A percentile compares a stretch with the other conserved stretches of the same genome.
Conservation (phyloP, 2,329 filamentous ascomycete species). For the Corynespora cassiicola region DNA sequence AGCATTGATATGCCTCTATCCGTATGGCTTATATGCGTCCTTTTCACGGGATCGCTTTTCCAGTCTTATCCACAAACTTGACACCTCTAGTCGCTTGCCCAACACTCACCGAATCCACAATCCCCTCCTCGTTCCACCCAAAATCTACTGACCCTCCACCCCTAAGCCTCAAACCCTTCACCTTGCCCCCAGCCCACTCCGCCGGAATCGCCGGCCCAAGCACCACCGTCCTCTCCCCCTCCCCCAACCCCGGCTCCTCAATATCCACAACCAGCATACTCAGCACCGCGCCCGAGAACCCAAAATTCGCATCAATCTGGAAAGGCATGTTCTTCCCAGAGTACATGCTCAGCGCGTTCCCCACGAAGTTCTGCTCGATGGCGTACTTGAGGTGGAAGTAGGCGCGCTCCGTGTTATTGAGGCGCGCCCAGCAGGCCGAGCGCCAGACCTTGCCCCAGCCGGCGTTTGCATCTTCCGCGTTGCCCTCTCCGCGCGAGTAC, state of each 20-base stretch:
- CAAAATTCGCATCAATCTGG: slow-evolving; percentile 68
- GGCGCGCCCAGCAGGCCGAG: slow-evolving; percentile 61
- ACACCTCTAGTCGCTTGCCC: background rate
- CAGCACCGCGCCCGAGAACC: slow-evolving; percentile 61
- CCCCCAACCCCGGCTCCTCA: slow-evolving; percentile 30
- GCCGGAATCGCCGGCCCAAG: slow-evolving; percentile 57
- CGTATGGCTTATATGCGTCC: too few relatives aligned
- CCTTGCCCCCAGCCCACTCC: slow-evolving; percentile 53
- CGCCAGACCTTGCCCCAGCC: slow-evolving; percentile 68
- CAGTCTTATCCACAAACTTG: slow-evolving; percentile 20
- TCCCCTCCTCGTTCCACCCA: slow-evolving; percentile 48
- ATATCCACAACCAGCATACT: slow-evolving; percentile 62
- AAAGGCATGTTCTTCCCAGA: slow-evolving; percentile 55
- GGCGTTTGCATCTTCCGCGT: slow-evolving; percentile 57
- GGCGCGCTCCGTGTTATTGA: slow-evolving; percentile 59
- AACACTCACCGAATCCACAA: slow-evolving; percentile 31
- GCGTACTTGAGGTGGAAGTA: slow-evolving; percentile 58
- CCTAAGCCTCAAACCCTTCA: slow-evolving; percentile 53
- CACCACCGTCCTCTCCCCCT: slow-evolving; percentile 43
- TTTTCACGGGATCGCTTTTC: slow-evolving; percentile 5
- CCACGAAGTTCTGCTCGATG: slow-evolving; percentile 57
- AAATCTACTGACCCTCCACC: slow-evolving; percentile 55
- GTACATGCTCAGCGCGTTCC: slow-evolving; percentile 62
- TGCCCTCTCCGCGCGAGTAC: slow-evolving; percentile 54
- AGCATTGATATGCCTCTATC: too few relatives aligned